phyloP scores from a whole-genome alignment of 805 yeast species.

The Sungouiozyma intestinalis region DNA sequence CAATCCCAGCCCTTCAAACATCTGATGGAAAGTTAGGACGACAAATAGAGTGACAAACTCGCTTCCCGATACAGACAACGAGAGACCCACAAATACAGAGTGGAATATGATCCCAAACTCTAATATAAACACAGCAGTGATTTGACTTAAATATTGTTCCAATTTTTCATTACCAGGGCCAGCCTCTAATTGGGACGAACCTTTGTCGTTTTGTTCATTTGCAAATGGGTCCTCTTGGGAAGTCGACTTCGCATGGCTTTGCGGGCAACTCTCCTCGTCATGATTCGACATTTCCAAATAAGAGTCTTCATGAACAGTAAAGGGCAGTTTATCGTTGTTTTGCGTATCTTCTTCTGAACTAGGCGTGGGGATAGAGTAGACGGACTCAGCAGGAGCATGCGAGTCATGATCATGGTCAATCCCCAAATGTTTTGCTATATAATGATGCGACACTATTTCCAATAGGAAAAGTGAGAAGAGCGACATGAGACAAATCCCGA shows the following conservation, averaged over 20 bases:
- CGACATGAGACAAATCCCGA: constrained; percentile 41
- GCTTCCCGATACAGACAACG: constrained; percentile 68
- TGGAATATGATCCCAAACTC: constrained; percentile 80
- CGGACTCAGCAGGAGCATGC: background rate
- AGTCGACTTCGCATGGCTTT: too few species aligned
- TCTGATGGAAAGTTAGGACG: constrained; percentile 65
- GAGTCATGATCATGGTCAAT: constrained; percentile 7
- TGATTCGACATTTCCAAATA: background rate
- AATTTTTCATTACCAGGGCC: constrained; percentile 13
- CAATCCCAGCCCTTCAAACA: constrained; percentile 79
- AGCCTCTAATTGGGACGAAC: constrained; percentile 6
- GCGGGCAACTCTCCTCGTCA: constrained; percentile 4
- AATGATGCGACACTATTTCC: constrained; percentile 39
- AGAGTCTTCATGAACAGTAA: background rate
- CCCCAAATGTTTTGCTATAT: constrained; percentile 28
- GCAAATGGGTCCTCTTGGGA: constrained; percentile 5
- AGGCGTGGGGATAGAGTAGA: background rate
- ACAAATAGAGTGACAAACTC: constrained; percentile 63
- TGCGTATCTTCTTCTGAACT: background rate
- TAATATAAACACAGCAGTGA: constrained; percentile 44
- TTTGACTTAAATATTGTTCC: constrained; percentile 46
- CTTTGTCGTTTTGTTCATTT: constrained; percentile 8
- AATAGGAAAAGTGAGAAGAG: constrained; percentile 36
- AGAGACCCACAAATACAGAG: constrained; percentile 70
- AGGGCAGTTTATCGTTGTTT: background rate